These are phyloP conservation scores for Pseudopithomyces maydicus DNA, from an alignment of 2,329 filamentous ascomycete genomes.

Conservation along the genomic window DNA sequence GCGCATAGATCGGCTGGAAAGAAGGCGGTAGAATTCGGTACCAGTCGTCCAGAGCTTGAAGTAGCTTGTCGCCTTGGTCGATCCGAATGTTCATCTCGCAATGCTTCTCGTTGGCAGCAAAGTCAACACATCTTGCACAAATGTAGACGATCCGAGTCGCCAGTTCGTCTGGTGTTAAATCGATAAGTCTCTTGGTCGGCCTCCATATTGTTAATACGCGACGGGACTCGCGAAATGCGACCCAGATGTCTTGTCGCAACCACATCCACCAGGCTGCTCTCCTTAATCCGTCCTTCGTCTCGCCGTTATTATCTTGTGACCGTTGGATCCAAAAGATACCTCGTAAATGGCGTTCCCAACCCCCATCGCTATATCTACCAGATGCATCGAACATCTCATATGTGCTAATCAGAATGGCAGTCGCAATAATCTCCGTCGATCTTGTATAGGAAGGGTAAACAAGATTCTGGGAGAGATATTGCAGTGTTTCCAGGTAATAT, in stretches of 20 bases:
- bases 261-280: slow-evolving; percentile 70
- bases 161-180: slow-evolving; percentile 60
- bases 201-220: slow-evolving; percentile 64
- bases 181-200: slow-evolving; percentile 55
- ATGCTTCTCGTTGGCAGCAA: slow-evolving; percentile 58
- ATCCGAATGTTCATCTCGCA: slow-evolving; percentile 53
- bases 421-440: slow-evolving; percentile 63
- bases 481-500: slow-evolving; percentile 68
- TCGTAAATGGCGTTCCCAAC: slow-evolving; percentile 67
- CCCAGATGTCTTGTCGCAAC: slow-evolving; percentile 70
- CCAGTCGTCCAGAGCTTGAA: slow-evolving; percentile 59
- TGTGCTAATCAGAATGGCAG: slow-evolving; percentile 64
- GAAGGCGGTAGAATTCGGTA: slow-evolving; percentile 50
- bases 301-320: slow-evolving; percentile 65
- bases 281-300: slow-evolving; percentile 58
- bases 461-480: slow-evolving; percentile 65
- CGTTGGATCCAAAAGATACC: slow-evolving; percentile 70
- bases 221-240: slow-evolving; percentile 64
- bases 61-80: slow-evolving; percentile 51
- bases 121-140: slow-evolving; percentile 63
- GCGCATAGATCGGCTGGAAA: slow-evolving; percentile 49
- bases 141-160: slow-evolving; percentile 61
- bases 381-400: slow-evolving; percentile 70
- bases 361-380: slow-evolving; percentile 47
- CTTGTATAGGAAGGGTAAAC: slow-evolving; percentile 62